Percentiles rank a stretch among this genome's conserved stretches.
Evolutionary conservation across 2,329 filamentous ascomycete species (phyloP).

Genomic region (Monosporascus sp.): DNA sequence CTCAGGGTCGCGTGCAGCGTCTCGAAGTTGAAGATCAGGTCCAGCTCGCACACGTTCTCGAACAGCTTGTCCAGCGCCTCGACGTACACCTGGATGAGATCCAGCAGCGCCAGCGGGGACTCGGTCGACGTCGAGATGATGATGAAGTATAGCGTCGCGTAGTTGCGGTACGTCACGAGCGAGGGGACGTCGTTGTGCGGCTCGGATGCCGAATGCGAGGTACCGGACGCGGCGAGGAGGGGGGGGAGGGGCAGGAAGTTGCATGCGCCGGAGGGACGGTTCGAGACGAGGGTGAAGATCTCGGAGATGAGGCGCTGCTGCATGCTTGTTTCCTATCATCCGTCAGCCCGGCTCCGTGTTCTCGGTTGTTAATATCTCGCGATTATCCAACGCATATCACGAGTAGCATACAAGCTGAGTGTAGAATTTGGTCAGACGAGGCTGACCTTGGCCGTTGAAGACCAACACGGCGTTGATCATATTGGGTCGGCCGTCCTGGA

Average conservation of each 20-base stretch:
- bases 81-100: conserved; percentile 97
- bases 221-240: conserved; percentile 57
- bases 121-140: conserved; percentile 95
- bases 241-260: conserved; percentile 87
- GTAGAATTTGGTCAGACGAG: conserved; percentile 96
- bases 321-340: conserved; percentile 80
- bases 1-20: conserved; percentile 84
- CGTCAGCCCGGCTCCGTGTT: not conserved
- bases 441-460: conserved; percentile 97
- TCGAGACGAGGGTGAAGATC: conserved; percentile 93
- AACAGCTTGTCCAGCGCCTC: conserved; percentile 92
- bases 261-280: conserved; percentile 85
- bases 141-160: conserved; percentile 98
- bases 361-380: not conserved
- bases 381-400: conserved; percentile 2
- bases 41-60: conserved; percentile 96
- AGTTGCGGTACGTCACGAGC: conserved; percentile 95
- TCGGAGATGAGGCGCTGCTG: conserved; percentile 96
- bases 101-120: conserved; percentile 88
- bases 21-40: conserved; percentile 99
- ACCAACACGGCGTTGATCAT: conserved; percentile 99
- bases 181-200: conserved; percentile 85
- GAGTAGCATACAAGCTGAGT: conserved; percentile 71
- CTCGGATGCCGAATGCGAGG: conserved; percentile 59
- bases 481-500: conserved; percentile 17